Evolutionary conservation across 257 asterid species (phyloP).

Genomic region (Leptodermis oblonga): DNA sequence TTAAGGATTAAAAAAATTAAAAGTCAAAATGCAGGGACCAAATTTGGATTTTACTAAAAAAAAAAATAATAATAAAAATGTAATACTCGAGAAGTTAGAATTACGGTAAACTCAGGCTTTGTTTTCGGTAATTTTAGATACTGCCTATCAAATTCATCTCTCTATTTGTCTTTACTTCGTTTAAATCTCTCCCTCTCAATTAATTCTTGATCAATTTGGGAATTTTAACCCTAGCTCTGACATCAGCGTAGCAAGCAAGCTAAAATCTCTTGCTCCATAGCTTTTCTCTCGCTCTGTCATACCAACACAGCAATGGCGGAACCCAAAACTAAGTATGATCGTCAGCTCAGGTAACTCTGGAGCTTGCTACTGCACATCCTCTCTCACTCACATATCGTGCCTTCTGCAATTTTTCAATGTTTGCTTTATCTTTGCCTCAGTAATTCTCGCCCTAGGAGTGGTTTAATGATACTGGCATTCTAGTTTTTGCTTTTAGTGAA

Average conservation of each 20-base stretch:
- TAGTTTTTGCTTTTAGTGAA: neutral
- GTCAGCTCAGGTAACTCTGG: conserved; percentile 78
- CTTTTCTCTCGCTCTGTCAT: neutral
- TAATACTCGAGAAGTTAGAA: no score
- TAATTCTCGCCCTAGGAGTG: neutral
- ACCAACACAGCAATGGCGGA: conserved; percentile 62
- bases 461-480: neutral
- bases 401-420: neutral
- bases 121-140: no score
- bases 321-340: conserved; percentile 90
- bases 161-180: neutral
- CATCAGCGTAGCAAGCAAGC: conserved; percentile 12
- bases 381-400: neutral
- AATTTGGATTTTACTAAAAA: no score
- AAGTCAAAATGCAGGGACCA: no score
- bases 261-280: neutral
- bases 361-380: neutral
- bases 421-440: neutral
- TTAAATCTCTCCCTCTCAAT: neutral
- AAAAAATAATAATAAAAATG: no score
- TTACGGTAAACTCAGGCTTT: no score
- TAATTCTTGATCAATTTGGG: no score
- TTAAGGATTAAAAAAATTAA: no score
- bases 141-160: no score
- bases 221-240: no score